Percentiles rank a stretch among this genome's conserved stretches.
These are phyloP conservation scores for Penicillium herquei DNA, from an alignment of 495 filamentous ascomycete genomes.

Conservation along the genomic window DNA sequence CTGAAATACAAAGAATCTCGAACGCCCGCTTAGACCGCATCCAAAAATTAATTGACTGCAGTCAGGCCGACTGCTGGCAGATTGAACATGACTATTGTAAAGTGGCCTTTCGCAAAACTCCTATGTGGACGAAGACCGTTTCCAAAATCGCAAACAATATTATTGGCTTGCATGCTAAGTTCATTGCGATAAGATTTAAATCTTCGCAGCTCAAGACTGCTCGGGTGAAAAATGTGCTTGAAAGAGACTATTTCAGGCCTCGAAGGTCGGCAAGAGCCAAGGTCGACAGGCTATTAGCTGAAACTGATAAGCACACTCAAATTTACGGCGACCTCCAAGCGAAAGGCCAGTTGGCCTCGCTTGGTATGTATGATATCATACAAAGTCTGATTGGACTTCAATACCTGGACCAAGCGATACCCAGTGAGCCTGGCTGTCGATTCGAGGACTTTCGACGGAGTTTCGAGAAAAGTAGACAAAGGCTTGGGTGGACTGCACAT, in stretches of 20 bases:
- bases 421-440: neutral
- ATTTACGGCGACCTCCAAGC: conserved; percentile 4
- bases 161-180: neutral
- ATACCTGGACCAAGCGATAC: neutral
- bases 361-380: neutral
- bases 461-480: neutral
- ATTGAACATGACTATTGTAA: conserved; percentile 22
- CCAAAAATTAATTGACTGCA: neutral
- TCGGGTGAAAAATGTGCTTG: neutral
- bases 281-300: conserved; percentile 9
- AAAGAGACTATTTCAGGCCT: conserved; percentile 15
- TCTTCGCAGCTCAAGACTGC: neutral
- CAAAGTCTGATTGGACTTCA: neutral
- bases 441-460: neutral
- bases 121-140: conserved; percentile 2
- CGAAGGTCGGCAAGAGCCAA: conserved; percentile 20
- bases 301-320: neutral
- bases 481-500: neutral
- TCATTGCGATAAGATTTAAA: neutral
- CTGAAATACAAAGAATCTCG: neutral
- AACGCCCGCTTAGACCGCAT: neutral
- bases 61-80: neutral
- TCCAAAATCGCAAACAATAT: neutral
- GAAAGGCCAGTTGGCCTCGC: neutral
- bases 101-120: conserved; percentile 4